These are phyloP conservation scores for Leccinum fallax DNA, from an alignment of 1,284 basidiomycete genomes.

Conservation along the genomic window DNA sequence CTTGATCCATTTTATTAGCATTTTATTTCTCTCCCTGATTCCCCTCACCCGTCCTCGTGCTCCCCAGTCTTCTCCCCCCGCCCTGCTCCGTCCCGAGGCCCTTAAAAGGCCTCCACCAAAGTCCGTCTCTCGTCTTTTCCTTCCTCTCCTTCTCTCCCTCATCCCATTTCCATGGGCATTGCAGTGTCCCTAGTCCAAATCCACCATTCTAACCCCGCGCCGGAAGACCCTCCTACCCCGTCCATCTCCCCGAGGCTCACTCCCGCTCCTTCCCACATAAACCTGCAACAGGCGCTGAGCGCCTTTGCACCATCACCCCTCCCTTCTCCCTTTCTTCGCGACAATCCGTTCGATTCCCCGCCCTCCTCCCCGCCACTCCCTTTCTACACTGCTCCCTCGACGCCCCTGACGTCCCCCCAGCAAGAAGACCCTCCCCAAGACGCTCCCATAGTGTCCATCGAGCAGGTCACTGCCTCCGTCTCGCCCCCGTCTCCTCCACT, in stretches of 20 bases:
- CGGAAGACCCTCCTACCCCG: constrained; percentile 17
- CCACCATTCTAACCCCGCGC: constrained; percentile 25
- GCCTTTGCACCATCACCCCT: constrained; percentile 26
- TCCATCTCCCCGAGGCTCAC: constrained; percentile 20
- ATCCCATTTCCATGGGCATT: constrained; percentile 29
- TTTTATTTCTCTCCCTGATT: constrained; percentile 25
- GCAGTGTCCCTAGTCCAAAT: constrained; percentile 39
- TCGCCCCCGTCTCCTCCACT: constrained; percentile 30
- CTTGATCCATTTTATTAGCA: constrained; percentile 20
- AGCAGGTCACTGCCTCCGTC: constrained; percentile 20
- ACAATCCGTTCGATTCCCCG: constrained; percentile 36
- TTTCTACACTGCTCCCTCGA: constrained; percentile 39
- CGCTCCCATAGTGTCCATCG: constrained; percentile 18
- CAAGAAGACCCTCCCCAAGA: constrained; percentile 34
- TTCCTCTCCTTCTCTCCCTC: constrained; percentile 11
- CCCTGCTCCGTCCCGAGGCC: constrained; percentile 22
- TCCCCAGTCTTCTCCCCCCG: constrained; percentile 29
- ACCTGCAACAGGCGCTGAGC: constrained; percentile 30
- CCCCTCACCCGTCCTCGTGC: constrained; percentile 30
- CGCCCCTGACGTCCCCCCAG: constrained; percentile 36
- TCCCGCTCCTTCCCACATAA: constrained; percentile 32
- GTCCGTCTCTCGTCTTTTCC: constrained; percentile 21
- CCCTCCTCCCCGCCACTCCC: constrained; percentile 37
- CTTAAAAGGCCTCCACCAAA: constrained; percentile 28
- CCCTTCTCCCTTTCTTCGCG: constrained; percentile 29